phyloP scores from a whole-genome alignment of 2,329 filamentous ascomycete species.

The Leptographium wingfieldii region DNA sequence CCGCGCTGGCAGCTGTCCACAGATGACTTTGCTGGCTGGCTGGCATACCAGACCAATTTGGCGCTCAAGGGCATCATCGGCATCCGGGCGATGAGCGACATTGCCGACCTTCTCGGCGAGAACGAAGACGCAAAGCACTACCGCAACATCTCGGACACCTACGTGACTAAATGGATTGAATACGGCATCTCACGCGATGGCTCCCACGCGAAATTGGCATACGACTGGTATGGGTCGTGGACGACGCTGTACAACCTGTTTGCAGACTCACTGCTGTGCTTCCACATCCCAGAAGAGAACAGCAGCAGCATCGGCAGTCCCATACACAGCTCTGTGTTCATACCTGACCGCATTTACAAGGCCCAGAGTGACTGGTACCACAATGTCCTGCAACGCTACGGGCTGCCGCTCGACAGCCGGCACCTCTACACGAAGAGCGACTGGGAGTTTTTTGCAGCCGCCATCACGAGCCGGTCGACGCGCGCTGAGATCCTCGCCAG shows the following conservation, averaged over 20 bases:
- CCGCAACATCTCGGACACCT: constrained; percentile 48
- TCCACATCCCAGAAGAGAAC: constrained; percentile 15
- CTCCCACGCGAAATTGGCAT: constrained; percentile 59
- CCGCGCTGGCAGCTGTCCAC: constrained; percentile 63
- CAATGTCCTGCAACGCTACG: constrained; percentile 67
- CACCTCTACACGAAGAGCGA: constrained; percentile 82
- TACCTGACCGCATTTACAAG: constrained; percentile 64
- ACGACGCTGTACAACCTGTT: constrained; percentile 66
- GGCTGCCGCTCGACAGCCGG: constrained; percentile 67
- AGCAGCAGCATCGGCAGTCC: constrained; percentile 2
- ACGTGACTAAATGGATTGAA: constrained; percentile 58
- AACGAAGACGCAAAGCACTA: constrained; percentile 47
- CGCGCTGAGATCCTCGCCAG: constrained; percentile 59
- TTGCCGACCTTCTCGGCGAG: constrained; percentile 47
- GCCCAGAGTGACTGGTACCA: constrained; percentile 73
- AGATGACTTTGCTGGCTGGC: constrained; percentile 66
- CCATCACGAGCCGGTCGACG: constrained; percentile 56
- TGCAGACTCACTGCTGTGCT: constrained; percentile 38
- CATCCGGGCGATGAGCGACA: constrained; percentile 63
- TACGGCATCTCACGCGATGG: constrained; percentile 54
- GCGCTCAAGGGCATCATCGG: constrained; percentile 68
- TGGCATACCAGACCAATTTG: constrained; percentile 62
- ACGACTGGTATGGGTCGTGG: constrained; percentile 68
- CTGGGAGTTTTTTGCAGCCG: constrained; percentile 83
- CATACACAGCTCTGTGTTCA: constrained; percentile 36